Evolutionary conservation across 768 basidiomycete genomes (phyloP).

Genomic region (Tephrocybe sp.): DNA sequence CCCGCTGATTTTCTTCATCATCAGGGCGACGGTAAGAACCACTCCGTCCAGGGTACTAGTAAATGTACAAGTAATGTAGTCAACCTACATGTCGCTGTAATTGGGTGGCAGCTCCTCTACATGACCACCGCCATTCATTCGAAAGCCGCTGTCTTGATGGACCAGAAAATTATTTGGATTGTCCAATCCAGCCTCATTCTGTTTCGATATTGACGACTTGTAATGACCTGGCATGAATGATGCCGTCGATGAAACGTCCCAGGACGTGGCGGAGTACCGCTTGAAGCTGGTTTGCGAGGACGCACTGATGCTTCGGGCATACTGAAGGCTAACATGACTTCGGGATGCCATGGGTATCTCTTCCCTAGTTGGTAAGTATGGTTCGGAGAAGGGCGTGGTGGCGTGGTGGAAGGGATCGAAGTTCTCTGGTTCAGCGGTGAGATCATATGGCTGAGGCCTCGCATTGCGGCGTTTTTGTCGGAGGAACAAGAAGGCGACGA

Average conservation of each 20-base stretch:
- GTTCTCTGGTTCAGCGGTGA: neutral
- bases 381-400: neutral
- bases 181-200: neutral
- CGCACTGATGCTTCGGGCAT: neutral
- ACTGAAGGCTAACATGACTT: neutral
- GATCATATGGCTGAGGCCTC: neutral
- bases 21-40: no score
- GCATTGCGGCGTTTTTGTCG: neutral
- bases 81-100: neutral
- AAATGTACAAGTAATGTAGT: no score
- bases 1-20: no score
- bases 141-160: neutral
- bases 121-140: neutral
- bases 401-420: neutral
- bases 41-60: no score
- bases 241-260: neutral
- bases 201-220: neutral
- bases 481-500: slow-evolving; percentile 1
- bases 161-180: neutral
- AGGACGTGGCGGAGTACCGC: neutral
- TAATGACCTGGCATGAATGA: neutral
- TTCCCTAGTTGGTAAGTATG: neutral
- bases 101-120: neutral
- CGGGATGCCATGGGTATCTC: neutral
- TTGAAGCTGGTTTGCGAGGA: neutral